phyloP scores from a whole-genome alignment of 1,284 basidiomycete species.

The Melampsora allii-populina region DNA sequence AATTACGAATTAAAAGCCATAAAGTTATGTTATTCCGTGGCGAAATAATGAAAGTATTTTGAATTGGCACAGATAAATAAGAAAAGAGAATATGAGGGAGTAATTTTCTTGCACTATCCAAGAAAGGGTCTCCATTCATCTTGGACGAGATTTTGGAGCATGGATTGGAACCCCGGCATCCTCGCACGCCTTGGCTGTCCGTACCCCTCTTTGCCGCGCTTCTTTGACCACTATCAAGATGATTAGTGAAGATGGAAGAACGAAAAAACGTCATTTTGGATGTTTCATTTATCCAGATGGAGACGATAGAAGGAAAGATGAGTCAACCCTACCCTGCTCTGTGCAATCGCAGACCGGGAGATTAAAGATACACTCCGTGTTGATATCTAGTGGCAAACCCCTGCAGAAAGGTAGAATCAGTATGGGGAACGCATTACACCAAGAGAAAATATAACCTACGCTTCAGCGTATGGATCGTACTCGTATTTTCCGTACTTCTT shows the following conservation, averaged over 20 bases:
- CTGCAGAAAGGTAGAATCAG: conserved; percentile 4
- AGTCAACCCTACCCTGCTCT: conserved; percentile 2
- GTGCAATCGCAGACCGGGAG: conserved; percentile 40
- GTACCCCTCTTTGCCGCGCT: conserved; percentile 15
- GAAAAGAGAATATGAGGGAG: too few species aligned
- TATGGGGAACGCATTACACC: too few species aligned
- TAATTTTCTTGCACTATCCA: too few species aligned
- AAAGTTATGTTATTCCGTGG: too few species aligned
- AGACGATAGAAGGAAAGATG: neutral
- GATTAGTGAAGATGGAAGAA: neutral
- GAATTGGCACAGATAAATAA: too few species aligned
- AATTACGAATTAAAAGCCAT: too few species aligned
- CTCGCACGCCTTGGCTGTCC: conserved; percentile 24
- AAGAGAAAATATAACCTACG: neutral
- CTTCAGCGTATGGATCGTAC: conserved; percentile 35
- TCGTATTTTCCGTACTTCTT: conserved; percentile 27
- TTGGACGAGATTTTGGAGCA: neutral
- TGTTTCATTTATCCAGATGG: neutral
- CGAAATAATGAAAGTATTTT: too few species aligned
- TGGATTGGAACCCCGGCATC: conserved; percentile 33
- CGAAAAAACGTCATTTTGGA: neutral
- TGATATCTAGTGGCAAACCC: conserved; percentile 19
- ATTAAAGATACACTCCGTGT: conserved; percentile 37
- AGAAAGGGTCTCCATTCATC: neutral
- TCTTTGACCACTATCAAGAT: conserved; percentile 11